phyloP scores from a whole-genome alignment of 345 rosid species.

The Cardamine resedifolia region DNA sequence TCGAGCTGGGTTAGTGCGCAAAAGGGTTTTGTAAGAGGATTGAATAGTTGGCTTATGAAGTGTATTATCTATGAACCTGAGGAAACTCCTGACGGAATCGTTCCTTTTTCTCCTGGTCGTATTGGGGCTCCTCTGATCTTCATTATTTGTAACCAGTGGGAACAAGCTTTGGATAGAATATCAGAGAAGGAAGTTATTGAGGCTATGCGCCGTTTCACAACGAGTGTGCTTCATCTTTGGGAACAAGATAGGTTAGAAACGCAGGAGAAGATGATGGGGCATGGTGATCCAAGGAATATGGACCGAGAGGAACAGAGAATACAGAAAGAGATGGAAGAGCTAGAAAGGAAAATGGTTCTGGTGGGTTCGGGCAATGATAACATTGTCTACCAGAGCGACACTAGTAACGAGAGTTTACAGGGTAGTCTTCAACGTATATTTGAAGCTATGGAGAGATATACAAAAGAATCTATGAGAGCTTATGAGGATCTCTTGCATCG shows the following conservation, averaged over 20 bases:
- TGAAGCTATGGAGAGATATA: slow-evolving; percentile 83
- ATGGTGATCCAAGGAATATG: slow-evolving; percentile 62
- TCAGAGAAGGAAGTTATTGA: slow-evolving; percentile 82
- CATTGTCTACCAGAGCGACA: slow-evolving; percentile 66
- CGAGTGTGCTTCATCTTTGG: slow-evolving; percentile 67
- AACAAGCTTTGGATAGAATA: slow-evolving; percentile 64
- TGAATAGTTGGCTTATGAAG: slow-evolving; percentile 82
- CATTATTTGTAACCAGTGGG: slow-evolving; percentile 96
- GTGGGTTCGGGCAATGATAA: slow-evolving; percentile 34
- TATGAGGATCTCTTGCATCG: slow-evolving; percentile 84
- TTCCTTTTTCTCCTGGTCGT: slow-evolving; percentile 93
- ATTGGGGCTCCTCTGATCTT: slow-evolving; percentile 88
- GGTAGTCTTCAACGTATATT: slow-evolving; percentile 66
- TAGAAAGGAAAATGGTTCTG: slow-evolving; percentile 67
- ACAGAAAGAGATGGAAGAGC: slow-evolving; percentile 80
- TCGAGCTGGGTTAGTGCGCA: slow-evolving; percentile 73
- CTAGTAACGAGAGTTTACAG: slow-evolving; percentile 58
- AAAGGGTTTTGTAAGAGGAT: slow-evolving; percentile 63
- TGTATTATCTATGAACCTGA: slow-evolving; percentile 89
- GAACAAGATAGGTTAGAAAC: slow-evolving; percentile 68
- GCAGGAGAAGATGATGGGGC: slow-evolving; percentile 47
- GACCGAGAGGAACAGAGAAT: slow-evolving; percentile 79
- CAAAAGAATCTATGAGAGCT: slow-evolving; percentile 53
- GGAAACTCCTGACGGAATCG: slow-evolving; percentile 78
- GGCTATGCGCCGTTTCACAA: slow-evolving; percentile 63